Conservation (phyloP, 305 asterid species). For the Fraxinus greggii region DNA sequence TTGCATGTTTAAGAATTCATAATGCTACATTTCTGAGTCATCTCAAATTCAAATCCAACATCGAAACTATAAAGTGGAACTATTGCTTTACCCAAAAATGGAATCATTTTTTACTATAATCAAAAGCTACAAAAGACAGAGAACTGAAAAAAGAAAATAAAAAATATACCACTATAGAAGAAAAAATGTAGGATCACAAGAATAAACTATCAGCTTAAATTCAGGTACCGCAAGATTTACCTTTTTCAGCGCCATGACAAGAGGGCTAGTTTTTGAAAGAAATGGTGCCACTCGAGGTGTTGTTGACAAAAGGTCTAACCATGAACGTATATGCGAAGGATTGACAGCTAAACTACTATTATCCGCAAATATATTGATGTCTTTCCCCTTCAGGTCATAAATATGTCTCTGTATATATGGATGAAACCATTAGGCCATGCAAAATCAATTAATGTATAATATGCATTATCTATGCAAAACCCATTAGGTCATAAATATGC, state of each 20-base stretch:
- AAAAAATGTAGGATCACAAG: background rate
- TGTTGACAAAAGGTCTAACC: conserved; percentile 74
- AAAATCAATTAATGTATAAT: conserved; percentile 14
- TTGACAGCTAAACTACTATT: conserved; percentile 74
- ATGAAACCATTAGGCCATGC: conserved; percentile 15
- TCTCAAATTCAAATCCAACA: background rate
- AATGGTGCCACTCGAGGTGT: conserved; percentile 93
- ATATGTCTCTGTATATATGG: conserved; percentile 66
- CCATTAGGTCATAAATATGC: conserved; percentile 1
- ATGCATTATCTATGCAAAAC: conserved; percentile 3
- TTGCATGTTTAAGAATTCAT: background rate
- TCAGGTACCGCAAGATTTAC: conserved; percentile 28
- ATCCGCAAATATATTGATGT: conserved; percentile 67
- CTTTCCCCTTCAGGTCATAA: conserved; percentile 65
- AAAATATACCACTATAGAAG: background rate
- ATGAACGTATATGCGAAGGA: conserved; percentile 71
- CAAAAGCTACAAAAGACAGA: background rate
- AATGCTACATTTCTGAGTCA: background rate
- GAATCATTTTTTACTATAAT: background rate
- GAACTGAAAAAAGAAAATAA: background rate
- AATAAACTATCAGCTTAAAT: conserved; percentile 9
- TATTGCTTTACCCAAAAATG: background rate
- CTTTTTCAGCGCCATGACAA: conserved; percentile 80
- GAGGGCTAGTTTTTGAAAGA: conserved; percentile 69
- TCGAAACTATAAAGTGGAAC: background rate